Evolutionary conservation across 495 filamentous ascomycete genomes (phyloP).

Genomic region (Aspergillus campestris): DNA sequence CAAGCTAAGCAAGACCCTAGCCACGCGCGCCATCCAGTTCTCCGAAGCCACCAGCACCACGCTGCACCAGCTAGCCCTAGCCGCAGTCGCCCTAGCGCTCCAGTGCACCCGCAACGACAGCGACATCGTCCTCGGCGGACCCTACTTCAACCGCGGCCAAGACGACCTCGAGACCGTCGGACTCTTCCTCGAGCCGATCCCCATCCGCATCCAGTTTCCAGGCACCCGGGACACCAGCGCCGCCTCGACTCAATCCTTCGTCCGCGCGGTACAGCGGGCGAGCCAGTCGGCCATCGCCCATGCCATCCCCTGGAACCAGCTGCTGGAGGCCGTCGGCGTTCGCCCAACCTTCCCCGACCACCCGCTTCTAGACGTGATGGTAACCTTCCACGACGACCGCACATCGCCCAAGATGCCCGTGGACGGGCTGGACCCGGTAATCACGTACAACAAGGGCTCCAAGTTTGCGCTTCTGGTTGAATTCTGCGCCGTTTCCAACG

Average conservation of each 20-base stretch:
- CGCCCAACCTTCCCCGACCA: constrained; percentile 15
- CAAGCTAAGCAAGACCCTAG: background rate
- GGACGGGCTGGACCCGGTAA: background rate
- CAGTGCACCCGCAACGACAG: background rate
- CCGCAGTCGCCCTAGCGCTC: constrained; percentile 17
- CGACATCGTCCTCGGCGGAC: constrained; percentile 21
- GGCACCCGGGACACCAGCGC: background rate
- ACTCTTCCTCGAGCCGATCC: constrained; percentile 26
- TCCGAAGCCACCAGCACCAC: constrained; percentile 6
- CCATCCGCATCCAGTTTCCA: constrained; percentile 19
- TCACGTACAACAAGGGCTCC: background rate
- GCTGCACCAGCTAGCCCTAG: constrained; percentile 21
- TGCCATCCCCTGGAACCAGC: constrained; percentile 15
- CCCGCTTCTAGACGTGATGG: constrained; percentile 23
- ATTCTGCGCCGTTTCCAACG: background rate
- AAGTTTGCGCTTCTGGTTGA: background rate
- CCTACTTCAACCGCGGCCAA: constrained; percentile 19
- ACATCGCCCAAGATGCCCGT: background rate
- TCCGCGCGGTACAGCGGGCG: constrained; percentile 9
- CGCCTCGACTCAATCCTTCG: background rate
- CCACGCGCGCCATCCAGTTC: constrained; percentile 1
- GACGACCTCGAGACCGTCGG: constrained; percentile 20
- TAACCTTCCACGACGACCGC: constrained; percentile 21
- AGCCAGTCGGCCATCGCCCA: constrained; percentile 15
- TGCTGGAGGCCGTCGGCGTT: constrained; percentile 13